phyloP scores from a whole-genome alignment of 2,329 filamentous ascomycete genomes.

The Alternaria arborescens region DNA sequence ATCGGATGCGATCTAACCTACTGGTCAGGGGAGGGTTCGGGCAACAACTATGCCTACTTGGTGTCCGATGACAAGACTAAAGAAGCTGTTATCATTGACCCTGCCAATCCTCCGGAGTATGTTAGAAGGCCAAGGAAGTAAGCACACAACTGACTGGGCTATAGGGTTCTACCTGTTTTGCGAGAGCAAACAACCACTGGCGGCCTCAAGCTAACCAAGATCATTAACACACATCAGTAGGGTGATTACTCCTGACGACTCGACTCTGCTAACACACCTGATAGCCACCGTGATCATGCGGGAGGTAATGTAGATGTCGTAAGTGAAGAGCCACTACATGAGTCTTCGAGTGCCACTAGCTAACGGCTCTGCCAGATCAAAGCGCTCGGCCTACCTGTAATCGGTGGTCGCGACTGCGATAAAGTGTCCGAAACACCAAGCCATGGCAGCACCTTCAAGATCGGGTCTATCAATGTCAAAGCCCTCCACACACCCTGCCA shows the following conservation, averaged over 20 bases:
- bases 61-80: conserved; percentile 61
- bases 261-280: conserved; percentile 12
- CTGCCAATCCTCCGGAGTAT: conserved; percentile 80
- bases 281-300: conserved; percentile 90
- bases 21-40: conserved; percentile 73
- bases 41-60: conserved; percentile 84
- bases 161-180: conserved; percentile 69
- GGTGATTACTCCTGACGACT: conserved; percentile 42
- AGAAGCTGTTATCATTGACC: conserved; percentile 73
- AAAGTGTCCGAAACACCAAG: conserved; percentile 79
- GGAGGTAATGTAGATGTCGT: conserved; percentile 89
- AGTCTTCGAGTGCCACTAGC: neutral
- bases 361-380: conserved; percentile 57
- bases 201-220: conserved; percentile 82
- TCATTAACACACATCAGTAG: conserved; percentile 97
- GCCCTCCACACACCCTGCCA: conserved; percentile 97
- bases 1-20: conserved; percentile 4
- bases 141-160: neutral
- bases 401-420: conserved; percentile 87
- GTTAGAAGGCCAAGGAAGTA: conserved; percentile 33
- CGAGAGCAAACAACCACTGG: conserved; percentile 76
- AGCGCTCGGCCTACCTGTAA: conserved; percentile 73
- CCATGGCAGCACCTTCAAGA: conserved; percentile 79
- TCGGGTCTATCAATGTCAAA: conserved; percentile 83
- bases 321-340: neutral